Evolutionary conservation across 768 basidiomycete genomes (phyloP).

Genomic region (Trametes gibbosa): DNA sequence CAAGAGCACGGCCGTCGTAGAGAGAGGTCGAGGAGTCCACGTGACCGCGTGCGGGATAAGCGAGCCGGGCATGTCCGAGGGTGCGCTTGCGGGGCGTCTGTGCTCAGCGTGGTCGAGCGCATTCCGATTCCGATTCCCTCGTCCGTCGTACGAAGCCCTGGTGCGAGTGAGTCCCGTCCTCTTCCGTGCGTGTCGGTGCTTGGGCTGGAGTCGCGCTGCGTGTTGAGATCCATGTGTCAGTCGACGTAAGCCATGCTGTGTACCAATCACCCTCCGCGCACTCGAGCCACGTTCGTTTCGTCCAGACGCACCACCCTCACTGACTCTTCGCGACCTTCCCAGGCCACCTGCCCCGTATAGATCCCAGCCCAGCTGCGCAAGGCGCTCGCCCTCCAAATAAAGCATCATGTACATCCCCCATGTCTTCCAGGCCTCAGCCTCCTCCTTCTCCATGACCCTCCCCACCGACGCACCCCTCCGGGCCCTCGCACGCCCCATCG

Average conservation of each 20-base stretch:
- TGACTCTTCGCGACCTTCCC: slow-evolving; percentile 7
- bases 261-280: background rate
- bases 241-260: background rate
- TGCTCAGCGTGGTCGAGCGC: too few species aligned
- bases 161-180: background rate
- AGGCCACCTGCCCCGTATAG: slow-evolving; percentile 3
- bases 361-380: slow-evolving; percentile 9
- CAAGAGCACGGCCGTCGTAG: too few species aligned
- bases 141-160: too few species aligned
- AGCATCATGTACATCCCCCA: slow-evolving; percentile 15
- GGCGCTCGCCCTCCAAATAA: background rate
- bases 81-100: too few species aligned
- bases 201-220: background rate
- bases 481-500: slow-evolving; percentile 21
- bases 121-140: too few species aligned
- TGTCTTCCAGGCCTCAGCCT: background rate
- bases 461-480: slow-evolving; percentile 20
- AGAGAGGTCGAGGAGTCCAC: too few species aligned
- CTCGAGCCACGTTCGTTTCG: slow-evolving; percentile 8
- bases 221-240: background rate
- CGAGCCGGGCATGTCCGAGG: background rate
- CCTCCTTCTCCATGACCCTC: slow-evolving; percentile 14
- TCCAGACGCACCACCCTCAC: background rate
- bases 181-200: background rate
- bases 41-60: slow-evolving; percentile 3